These are phyloP conservation scores for Coffea humblotiana DNA, from an alignment of 305 asterid genomes.

Conservation along the genomic window DNA sequence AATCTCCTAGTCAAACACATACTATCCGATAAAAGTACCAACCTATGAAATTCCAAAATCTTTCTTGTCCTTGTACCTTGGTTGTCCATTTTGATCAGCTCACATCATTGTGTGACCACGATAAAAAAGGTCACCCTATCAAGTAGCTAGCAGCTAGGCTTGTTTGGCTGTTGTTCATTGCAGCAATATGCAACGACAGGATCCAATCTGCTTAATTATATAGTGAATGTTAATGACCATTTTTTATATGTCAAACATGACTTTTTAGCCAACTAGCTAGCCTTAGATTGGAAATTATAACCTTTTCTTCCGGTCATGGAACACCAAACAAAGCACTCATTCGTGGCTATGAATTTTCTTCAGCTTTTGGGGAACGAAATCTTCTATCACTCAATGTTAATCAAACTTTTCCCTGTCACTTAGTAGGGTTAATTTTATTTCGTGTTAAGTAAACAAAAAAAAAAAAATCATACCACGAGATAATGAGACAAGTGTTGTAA, in stretches of 20 bases:
- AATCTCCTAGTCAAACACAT: too few relatives aligned
- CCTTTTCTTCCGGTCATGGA: not conserved
- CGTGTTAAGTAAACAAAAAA: not conserved
- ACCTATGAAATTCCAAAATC: not conserved
- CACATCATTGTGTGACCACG: slow-evolving; percentile 8
- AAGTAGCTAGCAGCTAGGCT: slow-evolving; percentile 15
- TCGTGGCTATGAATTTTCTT: not conserved
- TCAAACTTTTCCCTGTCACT: not conserved
- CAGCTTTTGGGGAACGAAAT: not conserved
- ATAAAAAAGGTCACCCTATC: slow-evolving; percentile 19
- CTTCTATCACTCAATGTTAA: not conserved
- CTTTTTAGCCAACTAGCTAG: slow-evolving; percentile 1
- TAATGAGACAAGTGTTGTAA: not conserved
- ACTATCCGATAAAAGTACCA: not conserved
- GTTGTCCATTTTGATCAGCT: not conserved
- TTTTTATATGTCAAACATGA: too few relatives aligned
- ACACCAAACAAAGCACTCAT: not conserved
- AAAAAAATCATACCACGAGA: not conserved
- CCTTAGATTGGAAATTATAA: not conserved
- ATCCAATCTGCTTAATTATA: not conserved
- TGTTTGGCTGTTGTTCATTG: slow-evolving; percentile 14
- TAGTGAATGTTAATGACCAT: not conserved
- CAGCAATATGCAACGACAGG: slow-evolving; percentile 15
- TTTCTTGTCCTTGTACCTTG: not conserved
- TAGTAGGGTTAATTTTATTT: not conserved